These are phyloP conservation scores for Yamadazyma kitorensis DNA, from an alignment of 805 yeast species.

Conservation along the genomic window DNA sequence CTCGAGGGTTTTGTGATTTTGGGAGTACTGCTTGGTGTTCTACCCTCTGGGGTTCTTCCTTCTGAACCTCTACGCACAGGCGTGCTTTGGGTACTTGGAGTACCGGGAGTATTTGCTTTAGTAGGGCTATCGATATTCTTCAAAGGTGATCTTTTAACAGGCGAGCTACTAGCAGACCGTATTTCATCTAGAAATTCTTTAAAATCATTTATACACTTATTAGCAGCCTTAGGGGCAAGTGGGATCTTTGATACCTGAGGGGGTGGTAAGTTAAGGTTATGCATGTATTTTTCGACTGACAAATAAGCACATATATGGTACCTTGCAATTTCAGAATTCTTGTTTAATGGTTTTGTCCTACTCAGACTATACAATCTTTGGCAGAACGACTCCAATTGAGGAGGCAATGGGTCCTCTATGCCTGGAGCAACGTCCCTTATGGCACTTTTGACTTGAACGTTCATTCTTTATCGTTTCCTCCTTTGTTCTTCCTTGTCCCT, in stretches of 20 bases:
- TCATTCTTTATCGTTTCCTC: no score
- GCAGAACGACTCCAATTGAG: slow-evolving; percentile 28
- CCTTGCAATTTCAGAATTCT: slow-evolving; percentile 63
- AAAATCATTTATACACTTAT: slow-evolving; percentile 45
- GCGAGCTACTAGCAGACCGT: slow-evolving; percentile 12
- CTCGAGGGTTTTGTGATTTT: no score
- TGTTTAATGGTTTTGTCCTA: slow-evolving; percentile 48
- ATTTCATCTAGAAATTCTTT: slow-evolving; percentile 35
- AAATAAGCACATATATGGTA: slow-evolving; percentile 65
- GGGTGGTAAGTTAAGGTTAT: slow-evolving; percentile 43
- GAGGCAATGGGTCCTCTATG: slow-evolving; percentile 42
- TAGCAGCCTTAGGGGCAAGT: slow-evolving; percentile 45
- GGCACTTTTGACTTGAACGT: slow-evolving; percentile 25
- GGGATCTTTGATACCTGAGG: slow-evolving; percentile 57
- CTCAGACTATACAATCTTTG: slow-evolving; percentile 50
- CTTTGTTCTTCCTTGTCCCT: neutral
- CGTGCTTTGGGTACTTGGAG: neutral
- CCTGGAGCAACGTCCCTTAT: slow-evolving; percentile 52
- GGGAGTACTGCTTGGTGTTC: neutral
- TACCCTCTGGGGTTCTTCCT: no score
- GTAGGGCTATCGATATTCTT: slow-evolving; percentile 16
- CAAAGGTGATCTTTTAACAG: slow-evolving; percentile 21
- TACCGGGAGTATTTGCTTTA: neutral
- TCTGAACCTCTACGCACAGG: no score
- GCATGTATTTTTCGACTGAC: slow-evolving; percentile 49